Base-by-base conservation (phyloP, 768 basidiomycete genomes). In the Asterophora parasitica region DNA sequence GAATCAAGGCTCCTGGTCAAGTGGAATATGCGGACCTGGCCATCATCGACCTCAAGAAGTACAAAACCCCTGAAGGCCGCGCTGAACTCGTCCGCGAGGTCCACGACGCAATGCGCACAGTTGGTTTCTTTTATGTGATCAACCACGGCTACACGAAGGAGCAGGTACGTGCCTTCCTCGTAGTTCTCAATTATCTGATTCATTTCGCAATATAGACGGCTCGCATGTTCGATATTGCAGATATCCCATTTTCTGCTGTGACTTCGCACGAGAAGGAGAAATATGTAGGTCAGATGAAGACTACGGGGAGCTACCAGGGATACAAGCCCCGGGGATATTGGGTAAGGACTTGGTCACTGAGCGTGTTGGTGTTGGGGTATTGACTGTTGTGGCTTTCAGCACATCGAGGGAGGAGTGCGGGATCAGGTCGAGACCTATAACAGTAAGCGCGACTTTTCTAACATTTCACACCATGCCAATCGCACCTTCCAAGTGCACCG, bases 391-490 rank as follows among this genome's bases (percentile, higher is more conserved):
- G 8, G 16, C 11, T 17, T 12, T n/a, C 44, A 85, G 83, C 77
- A 79, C 41, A 76, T 85, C 37, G 79, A 78, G 33, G 73, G 72
- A 9, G 83, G 83, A 5, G 76, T 85, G 19, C 72, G 63, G 13
- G 84, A 86, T 56, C 80, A 83, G 53, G 54, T 83, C 13, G 83
- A 85, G 56, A 68, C 76, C 42, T 85, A 85, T 55, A 81, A 78
- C 52, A 70, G 83, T 85, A 49, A 48, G 75, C n/a, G n/a, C n/a
- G n/a, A n/a, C n/a, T n/a, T n/a, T n/a, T n/a, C n/a, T n/a, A n/a
- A n/a, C n/a, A n/a, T n/a, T n/a, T n/a, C n/a, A n/a, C 53, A 4
- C 23, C 36, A 44, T 2, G 19, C 19, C 11, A n/a, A n/a, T n/a
- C 3, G 16, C 34, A 8, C 8, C 7, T 20, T 32, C 40, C 23